phyloP scores from a whole-genome alignment of 2,329 filamentous ascomycete species.

The Corinectria fuckeliana region DNA sequence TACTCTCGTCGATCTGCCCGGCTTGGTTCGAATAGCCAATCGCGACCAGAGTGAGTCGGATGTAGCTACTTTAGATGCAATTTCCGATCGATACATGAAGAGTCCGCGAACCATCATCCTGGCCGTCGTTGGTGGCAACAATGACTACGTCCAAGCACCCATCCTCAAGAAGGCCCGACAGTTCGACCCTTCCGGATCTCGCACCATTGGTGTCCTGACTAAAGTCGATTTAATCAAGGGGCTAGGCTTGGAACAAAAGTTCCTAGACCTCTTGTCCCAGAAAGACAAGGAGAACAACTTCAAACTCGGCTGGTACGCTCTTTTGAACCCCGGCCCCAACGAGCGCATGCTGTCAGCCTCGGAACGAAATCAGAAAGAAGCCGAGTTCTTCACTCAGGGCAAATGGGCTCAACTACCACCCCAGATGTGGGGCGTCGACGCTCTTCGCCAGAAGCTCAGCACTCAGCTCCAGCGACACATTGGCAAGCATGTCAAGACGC shows the following conservation, averaged over 20 bases:
- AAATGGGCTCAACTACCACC: constrained; percentile 57
- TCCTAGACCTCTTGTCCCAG: constrained; percentile 59
- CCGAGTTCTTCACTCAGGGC: constrained; percentile 56
- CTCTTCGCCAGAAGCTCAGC: constrained; percentile 57
- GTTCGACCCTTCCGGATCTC: constrained; percentile 56
- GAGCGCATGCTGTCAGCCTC: constrained; percentile 52
- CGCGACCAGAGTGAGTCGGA: constrained; percentile 60
- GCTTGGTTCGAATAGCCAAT: constrained; percentile 61
- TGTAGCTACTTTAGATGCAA: constrained; percentile 57
- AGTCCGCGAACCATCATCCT: constrained; percentile 61
- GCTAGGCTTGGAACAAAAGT: constrained; percentile 60
- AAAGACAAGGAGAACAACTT: constrained; percentile 58
- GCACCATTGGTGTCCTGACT: constrained; percentile 59
- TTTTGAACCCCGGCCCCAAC: constrained; percentile 56
- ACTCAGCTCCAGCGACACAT: constrained; percentile 59
- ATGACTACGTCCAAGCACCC: constrained; percentile 60
- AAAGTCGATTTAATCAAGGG: constrained; percentile 61
- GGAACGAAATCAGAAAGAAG: constrained; percentile 51
- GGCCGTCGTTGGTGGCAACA: constrained; percentile 62
- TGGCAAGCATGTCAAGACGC: constrained; percentile 57
- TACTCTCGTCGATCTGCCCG: constrained; percentile 67
- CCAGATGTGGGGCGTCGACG: constrained; percentile 54
- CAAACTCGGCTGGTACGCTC: constrained; percentile 59
- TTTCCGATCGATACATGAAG: constrained; percentile 63
- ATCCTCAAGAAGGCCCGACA: constrained; percentile 58